A percentile compares a stretch with the other conserved stretches of the same genome.
Evolutionary conservation across 192 early-diverging fungal species (phyloP).

Genomic region (Podila minutissima): DNA sequence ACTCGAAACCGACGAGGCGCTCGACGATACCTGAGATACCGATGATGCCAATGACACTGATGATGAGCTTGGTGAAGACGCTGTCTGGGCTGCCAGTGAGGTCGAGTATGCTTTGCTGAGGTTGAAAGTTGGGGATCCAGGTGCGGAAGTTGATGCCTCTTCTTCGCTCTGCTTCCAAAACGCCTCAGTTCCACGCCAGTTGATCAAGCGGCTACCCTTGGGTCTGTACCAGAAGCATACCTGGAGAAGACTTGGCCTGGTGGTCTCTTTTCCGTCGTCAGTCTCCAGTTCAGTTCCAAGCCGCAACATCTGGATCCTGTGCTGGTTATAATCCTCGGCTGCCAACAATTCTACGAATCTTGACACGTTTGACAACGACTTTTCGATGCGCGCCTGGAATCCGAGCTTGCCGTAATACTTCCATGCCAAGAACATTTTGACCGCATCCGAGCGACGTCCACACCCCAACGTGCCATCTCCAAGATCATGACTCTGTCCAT

Average conservation of each 20-base stretch:
- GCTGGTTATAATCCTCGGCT: constrained; percentile 20
- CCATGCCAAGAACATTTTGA: constrained; percentile 86
- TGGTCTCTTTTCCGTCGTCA: constrained; percentile 23
- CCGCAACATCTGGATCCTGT: constrained; percentile 58
- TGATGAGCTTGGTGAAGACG: constrained; percentile 17
- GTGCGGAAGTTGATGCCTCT: background rate
- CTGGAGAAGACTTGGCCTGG: constrained; percentile 57
- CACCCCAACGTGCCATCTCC: constrained; percentile 84
- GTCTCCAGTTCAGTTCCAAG: constrained; percentile 32
- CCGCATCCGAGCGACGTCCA: constrained; percentile 79
- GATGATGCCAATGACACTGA: constrained; percentile 19
- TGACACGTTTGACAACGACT: constrained; percentile 63
- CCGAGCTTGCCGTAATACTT: constrained; percentile 75
- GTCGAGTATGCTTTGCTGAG: background rate
- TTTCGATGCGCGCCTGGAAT: constrained; percentile 63
- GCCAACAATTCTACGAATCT: constrained; percentile 54
- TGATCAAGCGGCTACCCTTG: constrained; percentile 18
- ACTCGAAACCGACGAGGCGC: constrained; percentile 5
- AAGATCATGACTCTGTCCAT: constrained; percentile 70
- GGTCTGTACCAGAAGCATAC: constrained; percentile 86
- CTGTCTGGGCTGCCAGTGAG: background rate
- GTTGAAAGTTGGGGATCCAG: background rate
- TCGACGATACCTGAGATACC: constrained; percentile 9
- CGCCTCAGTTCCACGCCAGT: constrained; percentile 20
- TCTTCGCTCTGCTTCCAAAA: constrained; percentile 17